These are phyloP conservation scores for Lenwebbia sp. DNA, from an alignment of 345 rosid species.

Conservation along the genomic window DNA sequence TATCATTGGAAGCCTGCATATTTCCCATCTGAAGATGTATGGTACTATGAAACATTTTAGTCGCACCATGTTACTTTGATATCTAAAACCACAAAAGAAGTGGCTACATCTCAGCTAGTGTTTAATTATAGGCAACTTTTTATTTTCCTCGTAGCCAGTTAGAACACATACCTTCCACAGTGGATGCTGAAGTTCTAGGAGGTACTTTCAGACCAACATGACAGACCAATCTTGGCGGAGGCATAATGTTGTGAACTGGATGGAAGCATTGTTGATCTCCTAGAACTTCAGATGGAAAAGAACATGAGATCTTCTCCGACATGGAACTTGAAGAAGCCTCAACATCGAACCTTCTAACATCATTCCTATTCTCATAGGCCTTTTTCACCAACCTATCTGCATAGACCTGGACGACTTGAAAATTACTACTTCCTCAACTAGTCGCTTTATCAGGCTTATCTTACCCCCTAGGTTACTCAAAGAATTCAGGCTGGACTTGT, in stretches of 20 bases:
- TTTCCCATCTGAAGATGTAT: background rate
- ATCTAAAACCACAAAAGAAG: background rate
- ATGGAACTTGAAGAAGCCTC: background rate
- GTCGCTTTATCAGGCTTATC: background rate
- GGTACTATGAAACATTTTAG: background rate
- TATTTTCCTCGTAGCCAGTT: background rate
- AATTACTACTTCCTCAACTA: background rate
- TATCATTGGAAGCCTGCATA: too few species aligned
- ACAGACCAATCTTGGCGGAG: too few species aligned
- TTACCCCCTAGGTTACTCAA: background rate
- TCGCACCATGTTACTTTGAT: background rate
- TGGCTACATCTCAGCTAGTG: background rate
- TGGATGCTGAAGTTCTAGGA: background rate
- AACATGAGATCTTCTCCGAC: background rate
- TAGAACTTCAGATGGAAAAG: background rate
- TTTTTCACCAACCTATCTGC: background rate
- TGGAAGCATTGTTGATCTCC: background rate
- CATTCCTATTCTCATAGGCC: background rate
- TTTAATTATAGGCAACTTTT: too few species aligned
- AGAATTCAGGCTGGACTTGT: background rate
- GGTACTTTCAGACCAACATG: background rate
- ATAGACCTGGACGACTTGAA: background rate
- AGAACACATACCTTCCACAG: background rate
- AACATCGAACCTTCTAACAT: background rate
- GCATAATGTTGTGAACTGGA: too few species aligned